A percentile compares a stretch with the other conserved stretches of the same genome.
Conservation (phyloP, 1,284 basidiomycete genomes). For the Xanthoconium separans region DNA sequence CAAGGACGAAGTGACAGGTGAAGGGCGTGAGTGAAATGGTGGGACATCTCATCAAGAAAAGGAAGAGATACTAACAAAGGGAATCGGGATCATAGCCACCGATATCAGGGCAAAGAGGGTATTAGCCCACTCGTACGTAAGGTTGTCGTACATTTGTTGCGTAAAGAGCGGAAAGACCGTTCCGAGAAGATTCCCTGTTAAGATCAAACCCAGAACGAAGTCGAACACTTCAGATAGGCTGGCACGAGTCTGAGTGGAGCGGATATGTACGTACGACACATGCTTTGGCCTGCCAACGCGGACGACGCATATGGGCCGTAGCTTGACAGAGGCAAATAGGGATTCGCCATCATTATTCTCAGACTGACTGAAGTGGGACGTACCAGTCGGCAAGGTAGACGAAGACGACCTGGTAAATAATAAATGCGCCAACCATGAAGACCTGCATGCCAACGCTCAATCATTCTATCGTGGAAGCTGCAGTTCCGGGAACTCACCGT, state of each 20-base stretch:
- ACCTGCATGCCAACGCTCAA: slow-evolving; percentile 34
- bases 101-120: slow-evolving; percentile 67
- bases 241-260: not conserved
- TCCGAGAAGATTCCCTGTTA: slow-evolving; percentile 55
- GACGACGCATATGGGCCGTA: slow-evolving; percentile 77
- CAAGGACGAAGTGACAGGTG: too few relatives aligned
- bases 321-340: slow-evolving; percentile 32
- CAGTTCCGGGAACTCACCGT: slow-evolving; percentile 32
- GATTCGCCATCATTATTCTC: slow-evolving; percentile 3
- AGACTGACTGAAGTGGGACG: slow-evolving; percentile 14
- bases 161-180: slow-evolving; percentile 67
- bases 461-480: not conserved
- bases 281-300: slow-evolving; percentile 74
- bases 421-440: slow-evolving; percentile 56
- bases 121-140: slow-evolving; percentile 72
- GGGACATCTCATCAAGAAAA: too few relatives aligned
- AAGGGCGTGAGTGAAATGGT: too few relatives aligned
- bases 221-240: slow-evolving; percentile 11
- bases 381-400: slow-evolving; percentile 74
- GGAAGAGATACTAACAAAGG: slow-evolving; percentile 48
- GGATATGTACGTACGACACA: slow-evolving; percentile 49
- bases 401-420: slow-evolving; percentile 67
- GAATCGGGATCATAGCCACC: slow-evolving; percentile 61
- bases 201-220: slow-evolving; percentile 12
- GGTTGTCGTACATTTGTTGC: slow-evolving; percentile 54